A percentile compares a stretch with the other conserved stretches of the same genome.
phyloP scores from a whole-genome alignment of 2,329 filamentous ascomycete species.

The Fusarium hostae region DNA sequence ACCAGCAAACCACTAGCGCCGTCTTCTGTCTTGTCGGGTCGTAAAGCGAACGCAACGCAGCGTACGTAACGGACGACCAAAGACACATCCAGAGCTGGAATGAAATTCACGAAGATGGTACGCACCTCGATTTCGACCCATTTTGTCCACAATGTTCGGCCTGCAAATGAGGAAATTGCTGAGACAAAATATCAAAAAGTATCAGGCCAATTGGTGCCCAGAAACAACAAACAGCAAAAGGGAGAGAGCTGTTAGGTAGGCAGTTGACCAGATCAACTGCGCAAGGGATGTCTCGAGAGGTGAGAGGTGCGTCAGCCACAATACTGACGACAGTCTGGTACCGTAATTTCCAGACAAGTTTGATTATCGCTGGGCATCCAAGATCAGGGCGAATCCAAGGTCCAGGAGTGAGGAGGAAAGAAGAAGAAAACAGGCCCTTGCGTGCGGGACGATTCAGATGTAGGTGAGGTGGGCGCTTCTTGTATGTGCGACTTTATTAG shows the following conservation, averaged over 20 bases:
- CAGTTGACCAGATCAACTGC: constrained; percentile 15
- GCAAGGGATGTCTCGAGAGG: constrained; percentile 33
- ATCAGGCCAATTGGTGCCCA: constrained; percentile 5
- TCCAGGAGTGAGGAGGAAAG: constrained; percentile 19
- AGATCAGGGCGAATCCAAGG: constrained; percentile 22
- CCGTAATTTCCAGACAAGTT: constrained; percentile 24
- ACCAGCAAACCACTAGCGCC: constrained; percentile 23
- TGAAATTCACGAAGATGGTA: constrained; percentile 44
- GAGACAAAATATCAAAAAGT: constrained; percentile 35
- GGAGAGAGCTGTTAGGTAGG: constrained; percentile 5
- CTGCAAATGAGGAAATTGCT: constrained; percentile 33
- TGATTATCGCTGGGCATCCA: constrained; percentile 7
- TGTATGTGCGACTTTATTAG: constrained; percentile 39
- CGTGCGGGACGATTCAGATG: constrained; percentile 27
- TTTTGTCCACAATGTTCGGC: constrained; percentile 48
- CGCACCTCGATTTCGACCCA: constrained; percentile 67
- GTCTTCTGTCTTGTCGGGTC: constrained; percentile 22
- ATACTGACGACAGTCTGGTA: constrained; percentile 34
- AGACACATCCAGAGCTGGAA: constrained; percentile 36
- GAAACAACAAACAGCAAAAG: constrained; percentile 4
- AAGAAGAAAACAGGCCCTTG: constrained; percentile 26
- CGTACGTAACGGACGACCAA: constrained; percentile 4
- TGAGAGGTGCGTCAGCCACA: constrained; percentile 39
- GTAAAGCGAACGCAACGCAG: constrained; percentile 4
- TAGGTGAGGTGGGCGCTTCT: constrained; percentile 35